Conservation (phyloP, 768 basidiomycete species). For the Suillus americanus region DNA sequence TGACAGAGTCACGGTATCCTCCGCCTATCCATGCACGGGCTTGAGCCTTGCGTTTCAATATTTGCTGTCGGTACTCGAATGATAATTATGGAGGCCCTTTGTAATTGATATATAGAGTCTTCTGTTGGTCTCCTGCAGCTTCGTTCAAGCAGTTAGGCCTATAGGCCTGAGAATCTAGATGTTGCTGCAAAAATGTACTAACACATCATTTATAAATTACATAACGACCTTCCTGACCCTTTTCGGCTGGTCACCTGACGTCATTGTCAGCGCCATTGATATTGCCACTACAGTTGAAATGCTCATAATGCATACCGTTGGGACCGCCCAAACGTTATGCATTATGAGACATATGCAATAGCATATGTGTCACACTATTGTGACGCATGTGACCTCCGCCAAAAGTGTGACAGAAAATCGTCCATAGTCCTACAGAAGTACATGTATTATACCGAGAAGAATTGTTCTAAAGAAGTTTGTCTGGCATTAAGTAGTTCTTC, state of each 20-base stretch:
- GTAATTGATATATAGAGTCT: neutral
- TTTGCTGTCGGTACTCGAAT: neutral
- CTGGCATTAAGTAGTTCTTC: neutral
- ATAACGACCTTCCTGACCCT: neutral
- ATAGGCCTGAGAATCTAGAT: too few species aligned
- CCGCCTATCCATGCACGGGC: neutral
- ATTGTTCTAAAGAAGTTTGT: too few species aligned
- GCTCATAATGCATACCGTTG: too few species aligned
- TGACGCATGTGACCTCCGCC: neutral
- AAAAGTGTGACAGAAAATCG: neutral
- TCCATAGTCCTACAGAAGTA: neutral
- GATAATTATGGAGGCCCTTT: neutral
- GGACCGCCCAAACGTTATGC: too few species aligned
- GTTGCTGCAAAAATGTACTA: too few species aligned
- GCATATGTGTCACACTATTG: neutral
- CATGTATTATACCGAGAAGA: neutral
- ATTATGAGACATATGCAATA: too few species aligned
- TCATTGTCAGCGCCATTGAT: neutral
- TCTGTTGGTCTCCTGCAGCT: neutral
- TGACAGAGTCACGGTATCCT: neutral
- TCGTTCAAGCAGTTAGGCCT: too few species aligned
- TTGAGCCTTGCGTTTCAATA: neutral
- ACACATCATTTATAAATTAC: too few species aligned
- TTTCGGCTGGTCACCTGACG: slow-evolving; percentile 1
- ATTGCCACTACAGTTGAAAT: neutral